These are phyloP conservation scores for Hortiboletus flavorubellus DNA, from an alignment of 768 basidiomycete species.

Conservation along the genomic window DNA sequence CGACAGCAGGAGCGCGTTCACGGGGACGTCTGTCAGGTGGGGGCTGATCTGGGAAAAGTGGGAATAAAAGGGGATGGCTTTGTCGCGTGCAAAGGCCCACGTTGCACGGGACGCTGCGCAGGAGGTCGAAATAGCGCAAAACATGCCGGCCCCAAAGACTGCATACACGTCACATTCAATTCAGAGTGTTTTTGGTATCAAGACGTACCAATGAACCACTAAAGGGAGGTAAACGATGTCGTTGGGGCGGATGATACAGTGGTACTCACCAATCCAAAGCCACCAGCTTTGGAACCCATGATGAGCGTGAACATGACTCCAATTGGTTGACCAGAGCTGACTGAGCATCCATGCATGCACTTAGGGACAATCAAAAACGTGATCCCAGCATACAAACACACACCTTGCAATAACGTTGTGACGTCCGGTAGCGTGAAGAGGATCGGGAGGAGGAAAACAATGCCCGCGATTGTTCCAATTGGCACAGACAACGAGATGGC, in stretches of 20 bases:
- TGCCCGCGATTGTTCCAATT: slow-evolving; percentile 47
- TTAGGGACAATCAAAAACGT: slow-evolving; percentile 1
- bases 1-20: slow-evolving; percentile 59
- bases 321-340: slow-evolving; percentile 60
- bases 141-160: slow-evolving; percentile 56
- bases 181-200: no score
- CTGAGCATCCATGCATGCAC: slow-evolving; percentile 25
- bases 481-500: slow-evolving; percentile 55
- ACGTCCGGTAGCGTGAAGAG: slow-evolving; percentile 64
- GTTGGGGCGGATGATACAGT: neutral
- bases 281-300: slow-evolving; percentile 60
- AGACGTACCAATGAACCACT: slow-evolving; percentile 44
- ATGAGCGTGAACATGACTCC: slow-evolving; percentile 59
- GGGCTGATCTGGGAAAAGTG: slow-evolving; percentile 47
- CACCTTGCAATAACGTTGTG: slow-evolving; percentile 48
- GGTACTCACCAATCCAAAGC: slow-evolving; percentile 53
- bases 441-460: slow-evolving; percentile 59
- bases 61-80: slow-evolving; percentile 53
- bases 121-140: slow-evolving; percentile 64
- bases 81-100: slow-evolving; percentile 70
- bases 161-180: neutral
- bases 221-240: neutral
- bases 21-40: slow-evolving; percentile 45
- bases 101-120: slow-evolving; percentile 67
- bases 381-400: slow-evolving; percentile 9